Conservation (phyloP, 495 filamentous ascomycete species). For the Podospora australis region DNA sequence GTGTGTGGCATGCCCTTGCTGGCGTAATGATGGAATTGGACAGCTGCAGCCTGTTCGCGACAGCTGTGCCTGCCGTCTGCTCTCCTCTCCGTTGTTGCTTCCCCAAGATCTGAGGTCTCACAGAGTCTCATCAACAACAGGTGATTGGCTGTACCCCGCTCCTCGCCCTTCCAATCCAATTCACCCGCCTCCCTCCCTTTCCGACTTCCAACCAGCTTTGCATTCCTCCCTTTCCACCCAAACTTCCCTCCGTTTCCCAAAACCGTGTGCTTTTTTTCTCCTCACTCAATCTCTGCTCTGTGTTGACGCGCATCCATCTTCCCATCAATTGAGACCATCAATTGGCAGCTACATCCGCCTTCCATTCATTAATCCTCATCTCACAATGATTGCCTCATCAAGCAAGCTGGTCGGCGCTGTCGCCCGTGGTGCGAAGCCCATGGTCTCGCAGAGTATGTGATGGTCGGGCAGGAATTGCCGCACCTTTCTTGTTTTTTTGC, state of each 20-base stretch:
- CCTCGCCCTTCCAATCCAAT: neutral
- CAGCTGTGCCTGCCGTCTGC: neutral
- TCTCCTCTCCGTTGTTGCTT: neutral
- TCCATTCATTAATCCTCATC: neutral
- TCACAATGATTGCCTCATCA: constrained; percentile 18
- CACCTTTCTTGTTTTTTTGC: constrained; percentile 1
- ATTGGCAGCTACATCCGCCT: constrained; percentile 2
- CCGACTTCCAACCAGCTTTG: neutral
- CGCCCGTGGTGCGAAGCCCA: constrained; percentile 19
- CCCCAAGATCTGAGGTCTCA: neutral
- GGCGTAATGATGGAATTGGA: no score
- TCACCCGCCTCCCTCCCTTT: neutral
- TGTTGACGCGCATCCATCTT: constrained; percentile 3
- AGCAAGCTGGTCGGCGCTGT: constrained; percentile 17
- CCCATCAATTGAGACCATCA: constrained; percentile 8
- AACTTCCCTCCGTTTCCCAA: neutral
- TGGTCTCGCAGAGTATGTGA: constrained; percentile 19
- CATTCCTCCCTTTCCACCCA: neutral
- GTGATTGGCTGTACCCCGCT: neutral
- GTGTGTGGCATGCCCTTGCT: no score
- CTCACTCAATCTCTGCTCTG: neutral
- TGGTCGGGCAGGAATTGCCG: constrained; percentile 3
- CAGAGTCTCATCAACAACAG: neutral
- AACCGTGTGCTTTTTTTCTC: constrained; percentile 4
- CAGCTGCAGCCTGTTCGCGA: neutral